A percentile compares a stretch with the other conserved stretches of the same genome.
phyloP scores from a whole-genome alignment of 2,329 filamentous ascomycete genomes.

The Alternaria arborescens region DNA sequence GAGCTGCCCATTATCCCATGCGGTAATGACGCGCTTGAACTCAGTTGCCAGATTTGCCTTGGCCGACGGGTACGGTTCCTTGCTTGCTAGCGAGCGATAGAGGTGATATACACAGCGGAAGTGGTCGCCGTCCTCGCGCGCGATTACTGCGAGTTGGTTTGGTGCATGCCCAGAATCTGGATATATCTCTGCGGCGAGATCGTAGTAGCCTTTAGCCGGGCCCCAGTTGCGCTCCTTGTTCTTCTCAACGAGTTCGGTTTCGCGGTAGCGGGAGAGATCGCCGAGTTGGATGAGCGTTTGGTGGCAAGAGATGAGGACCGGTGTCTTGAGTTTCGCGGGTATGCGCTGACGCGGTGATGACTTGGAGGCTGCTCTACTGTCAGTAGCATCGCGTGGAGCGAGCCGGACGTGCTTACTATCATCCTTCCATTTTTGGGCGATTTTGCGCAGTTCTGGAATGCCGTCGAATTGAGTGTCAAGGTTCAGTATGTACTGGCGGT shows the following conservation, averaged over 20 bases:
- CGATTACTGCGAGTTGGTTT: constrained; percentile 90
- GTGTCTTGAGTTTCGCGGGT: constrained; percentile 62
- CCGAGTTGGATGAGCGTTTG: constrained; percentile 85
- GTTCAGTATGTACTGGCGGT: constrained; percentile 83
- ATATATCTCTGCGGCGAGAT: constrained; percentile 78
- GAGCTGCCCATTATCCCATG: constrained; percentile 65
- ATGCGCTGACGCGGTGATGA: constrained; percentile 37
- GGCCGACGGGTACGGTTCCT: constrained; percentile 77
- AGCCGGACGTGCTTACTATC: constrained; percentile 34
- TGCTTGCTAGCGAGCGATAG: constrained; percentile 80
- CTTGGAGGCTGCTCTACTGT: constrained; percentile 51
- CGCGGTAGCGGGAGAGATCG: constrained; percentile 87
- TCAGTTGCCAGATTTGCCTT: constrained; percentile 79
- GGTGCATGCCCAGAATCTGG: constrained; percentile 83
- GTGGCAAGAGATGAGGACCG: constrained; percentile 78
- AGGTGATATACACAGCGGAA: constrained; percentile 89
- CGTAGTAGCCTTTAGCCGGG: constrained; percentile 83
- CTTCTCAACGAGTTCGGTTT: constrained; percentile 72
- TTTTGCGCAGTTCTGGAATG: constrained; percentile 65
- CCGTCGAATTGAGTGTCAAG: constrained; percentile 69
- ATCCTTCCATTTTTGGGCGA: constrained; percentile 58
- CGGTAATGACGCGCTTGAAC: constrained; percentile 71
- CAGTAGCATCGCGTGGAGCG: constrained; percentile 29
- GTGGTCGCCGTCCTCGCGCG: constrained; percentile 78
- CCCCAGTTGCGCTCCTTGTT: constrained; percentile 78